Evolutionary conservation across 768 basidiomycete genomes (phyloP), one percentile per base, ranked within the genome.

Genomic region (Rubroboletus pulcherrimus): DNA sequence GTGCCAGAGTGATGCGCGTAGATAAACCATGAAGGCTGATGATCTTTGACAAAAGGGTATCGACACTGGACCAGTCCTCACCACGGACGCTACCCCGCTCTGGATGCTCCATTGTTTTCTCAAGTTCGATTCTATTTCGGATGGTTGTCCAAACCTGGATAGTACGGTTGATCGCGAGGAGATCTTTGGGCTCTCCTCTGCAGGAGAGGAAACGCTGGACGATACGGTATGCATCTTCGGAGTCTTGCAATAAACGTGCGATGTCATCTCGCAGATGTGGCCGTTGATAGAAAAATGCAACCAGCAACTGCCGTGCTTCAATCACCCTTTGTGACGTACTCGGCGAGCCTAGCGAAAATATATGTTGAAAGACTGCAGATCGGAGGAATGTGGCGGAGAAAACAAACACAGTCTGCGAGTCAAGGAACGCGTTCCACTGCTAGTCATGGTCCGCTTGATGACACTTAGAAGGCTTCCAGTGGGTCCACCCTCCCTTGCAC

Each of bases 311-410:
- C 6, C 87, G 84, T 11, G 82, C 74, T 61, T 81, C 79, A 59
- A 94, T 91, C 63, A 91, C 89, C 15, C 66, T 58, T 12, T 85
- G 71, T 2, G 89, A 91, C 3, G 87, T 89, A 65, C 89, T 92
- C 0, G 92, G 92, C 34, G 91, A 91, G 69, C 88, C 91, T 93
- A 61, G n/a, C 21, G 54, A 43, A 52, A 46, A 51, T 34, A 44
- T 43, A 54, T 61, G 33, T 55, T 57, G 60, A 44, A 56, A 55
- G 48, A 62, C 53, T 57, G 59, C 10, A 8, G 56, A 52, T 15
- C 37, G 19, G 31, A 55, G 17, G 7, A 55, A 31, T 21, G 19
- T 17, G 24, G 41, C 19, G 11, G 37, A 55, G 42, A 48, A 52
- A 8, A 72, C 82, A 64, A 72, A 93, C 92, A 90, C 39, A 95